Percentiles rank a stretch among this genome's conserved stretches.
Evolutionary conservation across 495 filamentous ascomycete species (phyloP).

Genomic region (Penicillium cataractarum): DNA sequence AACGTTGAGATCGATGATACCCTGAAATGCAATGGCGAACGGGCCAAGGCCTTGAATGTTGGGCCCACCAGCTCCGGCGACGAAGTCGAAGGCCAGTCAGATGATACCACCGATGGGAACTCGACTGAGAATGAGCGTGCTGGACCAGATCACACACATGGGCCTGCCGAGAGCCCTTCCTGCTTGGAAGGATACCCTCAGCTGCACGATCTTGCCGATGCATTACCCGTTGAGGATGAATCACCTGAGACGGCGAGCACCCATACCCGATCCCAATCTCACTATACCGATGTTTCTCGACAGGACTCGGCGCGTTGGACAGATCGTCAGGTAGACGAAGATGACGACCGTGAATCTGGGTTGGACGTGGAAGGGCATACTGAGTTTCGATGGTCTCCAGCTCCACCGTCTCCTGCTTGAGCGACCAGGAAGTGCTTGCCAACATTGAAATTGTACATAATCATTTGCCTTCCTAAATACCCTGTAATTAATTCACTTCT

Average conservation of each 20-base stretch:
- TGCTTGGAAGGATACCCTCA: neutral
- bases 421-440: neutral
- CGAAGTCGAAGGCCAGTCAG: conserved; percentile 43
- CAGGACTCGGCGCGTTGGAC: conserved; percentile 45
- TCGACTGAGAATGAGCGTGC: neutral
- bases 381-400: conserved; percentile 26
- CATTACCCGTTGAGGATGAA: conserved; percentile 13
- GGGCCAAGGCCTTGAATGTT: conserved; percentile 49
- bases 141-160: neutral
- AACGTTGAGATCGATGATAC: conserved; percentile 63
- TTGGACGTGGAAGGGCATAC: conserved; percentile 28
- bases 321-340: conserved; percentile 40
- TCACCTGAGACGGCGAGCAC: conserved; percentile 20
- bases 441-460: conserved; percentile 23
- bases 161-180: neutral
- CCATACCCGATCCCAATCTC: conserved; percentile 12
- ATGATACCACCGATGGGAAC: conserved; percentile 11
- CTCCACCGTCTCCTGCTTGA: conserved; percentile 3
- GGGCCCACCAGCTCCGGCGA: conserved; percentile 48
- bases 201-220: conserved; percentile 18
- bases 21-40: conserved; percentile 50
- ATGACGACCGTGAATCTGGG: conserved; percentile 36
- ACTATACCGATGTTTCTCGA: conserved; percentile 24
- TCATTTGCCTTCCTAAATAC: conserved; percentile 13
- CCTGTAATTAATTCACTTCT: conserved; percentile 14